A percentile compares a stretch with the other conserved stretches of the same genome.
Conservation (phyloP, 2,329 filamentous ascomycete species). For the Thielaviopsis cerberus region DNA sequence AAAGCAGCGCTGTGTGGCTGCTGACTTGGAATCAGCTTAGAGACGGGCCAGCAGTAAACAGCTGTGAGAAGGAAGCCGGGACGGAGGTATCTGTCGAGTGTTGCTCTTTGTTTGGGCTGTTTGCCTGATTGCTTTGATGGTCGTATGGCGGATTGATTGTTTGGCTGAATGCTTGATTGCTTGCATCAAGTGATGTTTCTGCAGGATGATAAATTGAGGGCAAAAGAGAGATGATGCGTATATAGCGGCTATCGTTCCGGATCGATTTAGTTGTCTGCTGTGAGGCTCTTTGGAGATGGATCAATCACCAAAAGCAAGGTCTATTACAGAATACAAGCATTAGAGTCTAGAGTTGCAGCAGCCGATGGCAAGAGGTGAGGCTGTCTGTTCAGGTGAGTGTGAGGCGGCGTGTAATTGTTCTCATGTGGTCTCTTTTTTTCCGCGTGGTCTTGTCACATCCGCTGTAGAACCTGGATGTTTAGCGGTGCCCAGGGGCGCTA, state of each 20-base stretch:
- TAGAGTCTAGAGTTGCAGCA: background rate
- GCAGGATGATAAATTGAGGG: too few relatives aligned
- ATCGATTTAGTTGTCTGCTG: too few relatives aligned
- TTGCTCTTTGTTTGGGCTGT: background rate
- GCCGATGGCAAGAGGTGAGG: background rate
- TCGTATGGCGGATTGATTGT: background rate
- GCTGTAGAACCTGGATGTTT: too few relatives aligned
- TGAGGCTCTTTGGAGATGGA: too few relatives aligned
- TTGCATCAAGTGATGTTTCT: background rate
- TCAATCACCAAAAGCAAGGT: too few relatives aligned
- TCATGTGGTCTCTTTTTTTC: background rate
- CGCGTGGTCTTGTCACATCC: background rate
- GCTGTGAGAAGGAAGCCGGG: background rate
- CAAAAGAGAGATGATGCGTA: too few relatives aligned
- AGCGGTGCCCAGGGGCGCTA: too few relatives aligned
- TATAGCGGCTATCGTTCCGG: too few relatives aligned
- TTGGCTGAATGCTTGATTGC: background rate
- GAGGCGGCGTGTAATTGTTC: background rate
- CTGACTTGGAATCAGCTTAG: background rate
- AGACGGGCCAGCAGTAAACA: background rate
- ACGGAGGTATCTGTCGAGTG: background rate
- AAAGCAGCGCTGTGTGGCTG: background rate
- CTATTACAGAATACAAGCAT: too few relatives aligned
- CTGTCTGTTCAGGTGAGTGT: background rate
- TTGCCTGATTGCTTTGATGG: background rate